phyloP scores from a whole-genome alignment of 2,329 filamentous ascomycete species.

The Colletotrichum filicis region DNA sequence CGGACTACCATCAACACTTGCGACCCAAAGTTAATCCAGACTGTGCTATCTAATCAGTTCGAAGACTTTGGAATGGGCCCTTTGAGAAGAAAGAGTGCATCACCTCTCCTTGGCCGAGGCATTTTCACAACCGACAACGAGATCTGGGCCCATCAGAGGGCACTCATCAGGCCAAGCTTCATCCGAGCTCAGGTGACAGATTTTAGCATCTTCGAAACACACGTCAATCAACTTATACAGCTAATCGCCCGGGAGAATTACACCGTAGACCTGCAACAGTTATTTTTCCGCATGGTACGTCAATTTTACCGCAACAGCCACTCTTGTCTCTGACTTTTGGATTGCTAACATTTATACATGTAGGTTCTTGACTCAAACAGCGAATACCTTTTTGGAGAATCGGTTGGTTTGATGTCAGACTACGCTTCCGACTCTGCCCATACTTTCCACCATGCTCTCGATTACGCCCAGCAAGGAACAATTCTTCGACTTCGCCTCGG shows the following conservation, averaged over 20 bases:
- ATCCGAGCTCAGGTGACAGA: slow-evolving; percentile 44
- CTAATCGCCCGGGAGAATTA: slow-evolving; percentile 23
- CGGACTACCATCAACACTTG: slow-evolving; percentile 39
- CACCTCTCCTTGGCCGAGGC: slow-evolving; percentile 49
- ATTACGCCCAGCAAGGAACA: slow-evolving; percentile 43
- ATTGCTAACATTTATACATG: background rate
- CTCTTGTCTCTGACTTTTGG: too few relatives aligned
- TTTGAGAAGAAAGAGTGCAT: slow-evolving; percentile 45
- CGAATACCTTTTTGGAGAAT: slow-evolving; percentile 67
- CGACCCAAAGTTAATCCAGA: slow-evolving; percentile 65
- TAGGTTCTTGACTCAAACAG: slow-evolving; percentile 57
- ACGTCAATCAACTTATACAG: slow-evolving; percentile 42
- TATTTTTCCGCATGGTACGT: slow-evolving; percentile 58
- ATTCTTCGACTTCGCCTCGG: slow-evolving; percentile 39
- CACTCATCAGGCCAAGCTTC: slow-evolving; percentile 47
- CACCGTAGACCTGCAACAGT: slow-evolving; percentile 59
- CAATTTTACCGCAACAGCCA: background rate
- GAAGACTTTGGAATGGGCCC: slow-evolving; percentile 57
- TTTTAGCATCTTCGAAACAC: slow-evolving; percentile 43
- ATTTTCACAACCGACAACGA: slow-evolving; percentile 61
- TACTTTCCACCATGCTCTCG: slow-evolving; percentile 47
- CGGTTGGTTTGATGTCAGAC: slow-evolving; percentile 37
- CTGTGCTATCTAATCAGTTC: slow-evolving; percentile 63
- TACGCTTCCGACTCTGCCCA: slow-evolving; percentile 27
- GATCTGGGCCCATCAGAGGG: slow-evolving; percentile 56